phyloP scores from a whole-genome alignment of 2,329 filamentous ascomycete genomes.

The Monosporascus sp. region DNA sequence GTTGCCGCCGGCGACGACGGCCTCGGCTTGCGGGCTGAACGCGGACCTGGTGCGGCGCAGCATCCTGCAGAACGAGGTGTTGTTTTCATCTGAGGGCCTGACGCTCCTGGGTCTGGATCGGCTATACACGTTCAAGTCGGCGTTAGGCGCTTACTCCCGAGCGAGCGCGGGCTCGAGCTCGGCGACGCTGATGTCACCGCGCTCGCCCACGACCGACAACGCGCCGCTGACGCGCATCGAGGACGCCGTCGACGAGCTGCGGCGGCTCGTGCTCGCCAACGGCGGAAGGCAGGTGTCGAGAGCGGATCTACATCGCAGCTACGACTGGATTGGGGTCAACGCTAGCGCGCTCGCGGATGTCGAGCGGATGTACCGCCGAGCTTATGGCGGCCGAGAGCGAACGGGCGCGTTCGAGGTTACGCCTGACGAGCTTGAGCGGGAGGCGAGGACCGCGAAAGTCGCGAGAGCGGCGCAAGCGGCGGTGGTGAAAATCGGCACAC shows the following conservation, averaged over 20 bases:
- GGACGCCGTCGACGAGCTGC: slow-evolving; percentile 58
- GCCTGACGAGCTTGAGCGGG: slow-evolving; percentile 22
- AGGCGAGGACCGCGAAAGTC: slow-evolving; percentile 1
- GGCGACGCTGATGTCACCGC: slow-evolving; percentile 9
- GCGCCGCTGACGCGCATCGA: slow-evolving; percentile 39
- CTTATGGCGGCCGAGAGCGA: slow-evolving; percentile 47
- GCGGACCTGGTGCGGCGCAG: slow-evolving; percentile 51
- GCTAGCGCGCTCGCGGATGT: slow-evolving; percentile 48
- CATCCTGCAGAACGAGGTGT: slow-evolving; percentile 53
- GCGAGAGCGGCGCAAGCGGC: neutral
- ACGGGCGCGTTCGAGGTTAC: slow-evolving; percentile 40
- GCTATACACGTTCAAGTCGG: slow-evolving; percentile 59
- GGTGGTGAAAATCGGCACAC: slow-evolving; percentile 1
- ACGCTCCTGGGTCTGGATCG: slow-evolving; percentile 56
- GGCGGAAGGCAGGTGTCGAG: slow-evolving; percentile 45
- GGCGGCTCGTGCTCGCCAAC: slow-evolving; percentile 52
- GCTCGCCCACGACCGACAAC: slow-evolving; percentile 22
- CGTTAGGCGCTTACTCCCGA: slow-evolving; percentile 52
- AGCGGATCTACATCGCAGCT: slow-evolving; percentile 48
- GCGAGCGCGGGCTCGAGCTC: slow-evolving; percentile 18
- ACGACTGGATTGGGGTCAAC: slow-evolving; percentile 52
- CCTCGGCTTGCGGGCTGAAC: slow-evolving; percentile 40
- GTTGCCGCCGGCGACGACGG: slow-evolving; percentile 37
- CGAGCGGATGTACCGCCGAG: slow-evolving; percentile 49
- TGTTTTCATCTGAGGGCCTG: slow-evolving; percentile 56